Evolutionary conservation across 306 rosid species (phyloP).

Genomic region (Glycyrrhiza uralensis): DNA sequence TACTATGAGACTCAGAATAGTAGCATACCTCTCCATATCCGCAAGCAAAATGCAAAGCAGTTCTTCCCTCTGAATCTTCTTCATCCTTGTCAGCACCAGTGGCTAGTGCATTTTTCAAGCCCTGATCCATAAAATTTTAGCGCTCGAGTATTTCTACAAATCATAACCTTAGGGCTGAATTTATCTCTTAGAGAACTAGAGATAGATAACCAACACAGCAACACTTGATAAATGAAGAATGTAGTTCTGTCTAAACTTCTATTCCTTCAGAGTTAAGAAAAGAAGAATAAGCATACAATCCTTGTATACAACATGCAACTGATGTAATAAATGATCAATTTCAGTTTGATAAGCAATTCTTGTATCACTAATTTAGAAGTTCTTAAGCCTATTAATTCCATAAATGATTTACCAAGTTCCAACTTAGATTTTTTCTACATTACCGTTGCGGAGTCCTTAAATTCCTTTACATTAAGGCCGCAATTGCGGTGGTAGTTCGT

Average conservation of each 20-base stretch:
- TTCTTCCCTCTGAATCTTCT: constrained; percentile 96
- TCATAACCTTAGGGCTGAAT: not conserved
- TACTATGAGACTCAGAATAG: too few species aligned
- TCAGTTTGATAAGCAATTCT: not conserved
- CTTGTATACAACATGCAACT: not conserved
- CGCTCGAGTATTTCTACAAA: constrained; percentile 18
- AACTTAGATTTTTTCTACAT: too few species aligned
- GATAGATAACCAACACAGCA: too few species aligned
- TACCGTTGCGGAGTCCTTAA: too few species aligned
- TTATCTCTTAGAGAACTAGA: too few species aligned
- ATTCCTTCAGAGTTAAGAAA: not conserved
- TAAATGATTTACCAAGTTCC: not conserved
- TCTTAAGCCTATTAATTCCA: not conserved
- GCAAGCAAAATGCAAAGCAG: constrained; percentile 97
- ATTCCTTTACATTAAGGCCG: too few species aligned
- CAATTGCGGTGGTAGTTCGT: too few species aligned
- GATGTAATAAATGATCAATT: not conserved
- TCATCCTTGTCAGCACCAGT: constrained; percentile 94
- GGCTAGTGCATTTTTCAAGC: constrained; percentile 77
- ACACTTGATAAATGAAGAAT: not conserved
- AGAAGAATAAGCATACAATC: too few species aligned
- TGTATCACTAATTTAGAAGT: not conserved
- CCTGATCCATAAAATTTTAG: constrained; percentile 50
- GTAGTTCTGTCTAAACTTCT: not conserved
- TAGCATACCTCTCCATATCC: constrained; percentile 97